Base-by-base conservation (phyloP, 1,284 basidiomycete genomes). In the Leccinum proliferum region DNA sequence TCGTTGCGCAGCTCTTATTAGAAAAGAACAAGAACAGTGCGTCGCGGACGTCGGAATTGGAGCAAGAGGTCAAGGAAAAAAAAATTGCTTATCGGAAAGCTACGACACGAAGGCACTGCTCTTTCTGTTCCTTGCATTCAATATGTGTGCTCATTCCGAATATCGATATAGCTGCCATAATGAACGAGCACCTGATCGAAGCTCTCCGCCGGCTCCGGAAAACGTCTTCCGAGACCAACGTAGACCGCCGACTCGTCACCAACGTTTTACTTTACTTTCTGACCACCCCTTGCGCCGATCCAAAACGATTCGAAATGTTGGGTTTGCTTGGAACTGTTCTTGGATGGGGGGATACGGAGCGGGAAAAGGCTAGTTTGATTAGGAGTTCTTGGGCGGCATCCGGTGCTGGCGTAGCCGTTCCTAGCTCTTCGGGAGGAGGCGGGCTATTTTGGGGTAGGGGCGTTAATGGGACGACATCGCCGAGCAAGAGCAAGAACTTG, bases 251-350 rank as follows among this genome's bases (percentile, higher is more conserved):
- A 12, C 85, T 99, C 2, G 94, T 99, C 37, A 97, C 93, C 29
- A 99, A 99, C 71, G 87, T 99, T 55, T 78, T 99, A 10, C 81
- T 99, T n/a, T 88, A 89, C 1, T 99, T 98, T 79, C 81, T 99
- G 59, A 86, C 84, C 8, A 96, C 94, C 0, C 93, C 95, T 9
- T 87, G 97, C 9, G 90, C 88, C 25, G 96, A 99, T 75, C 80
- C 89, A 25, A 99, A 99, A 75, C 87, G 96, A 6, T 99, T 96
- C 75, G 97, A 99, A 77, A 98, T 99, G 89, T 84, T 99, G 11
- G 83, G 85, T 1, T 81, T 99, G 1, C 84, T 99, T 5, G 84
- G 92, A 2, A 92, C 93, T 5, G 90, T 99, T 58, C 82, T 99
- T 12, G 86, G 85, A 4, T 99, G 97, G 96, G 83, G 83, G 56